phyloP scores from a whole-genome alignment of 2,329 filamentous ascomycete genomes.

The Metarhizium robertsii region DNA sequence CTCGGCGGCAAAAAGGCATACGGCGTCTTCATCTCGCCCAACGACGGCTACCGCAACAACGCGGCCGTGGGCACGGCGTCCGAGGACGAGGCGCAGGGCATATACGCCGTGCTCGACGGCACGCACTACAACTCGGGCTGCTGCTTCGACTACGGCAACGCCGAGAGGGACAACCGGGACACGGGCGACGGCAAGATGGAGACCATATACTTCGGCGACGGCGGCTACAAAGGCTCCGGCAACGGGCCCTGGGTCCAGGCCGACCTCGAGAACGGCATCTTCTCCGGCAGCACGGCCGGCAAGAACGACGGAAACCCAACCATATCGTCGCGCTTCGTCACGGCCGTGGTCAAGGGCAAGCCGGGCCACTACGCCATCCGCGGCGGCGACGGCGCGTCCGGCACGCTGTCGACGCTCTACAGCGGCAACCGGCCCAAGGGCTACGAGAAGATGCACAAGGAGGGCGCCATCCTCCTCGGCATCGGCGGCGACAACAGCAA shows the following conservation, averaged over 20 bases:
- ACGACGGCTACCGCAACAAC: constrained; percentile 55
- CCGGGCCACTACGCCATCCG: constrained; percentile 49
- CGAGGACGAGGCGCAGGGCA: constrained; percentile 46
- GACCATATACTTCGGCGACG: constrained; percentile 53
- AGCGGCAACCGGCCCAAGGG: constrained; percentile 41
- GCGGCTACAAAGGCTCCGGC: constrained; percentile 48
- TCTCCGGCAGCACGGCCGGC: constrained; percentile 39
- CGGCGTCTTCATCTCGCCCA: constrained; percentile 52
- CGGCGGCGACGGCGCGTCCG: constrained; percentile 46
- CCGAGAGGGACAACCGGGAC: constrained; percentile 40
- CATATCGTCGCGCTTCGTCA: constrained; percentile 46
- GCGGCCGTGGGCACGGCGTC: constrained; percentile 39
- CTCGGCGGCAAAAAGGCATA: constrained; percentile 53
- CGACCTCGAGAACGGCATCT: constrained; percentile 58
- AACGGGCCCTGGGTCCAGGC: constrained; percentile 60
- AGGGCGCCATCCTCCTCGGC: constrained; percentile 59
- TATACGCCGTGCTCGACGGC: constrained; percentile 52
- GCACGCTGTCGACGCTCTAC: constrained; percentile 48
- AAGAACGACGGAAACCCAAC: constrained; percentile 44
- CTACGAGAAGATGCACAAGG: constrained; percentile 53
- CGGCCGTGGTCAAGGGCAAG: constrained; percentile 45
- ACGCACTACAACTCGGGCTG: constrained; percentile 49
- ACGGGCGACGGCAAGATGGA: constrained; percentile 60
- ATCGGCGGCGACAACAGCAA: constrained; percentile 59
- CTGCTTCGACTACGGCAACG: constrained; percentile 51